A percentile compares a stretch with the other conserved stretches of the same genome.
Conservation (phyloP, 2,329 filamentous ascomycete genomes). For the Myotisia sp. region DNA sequence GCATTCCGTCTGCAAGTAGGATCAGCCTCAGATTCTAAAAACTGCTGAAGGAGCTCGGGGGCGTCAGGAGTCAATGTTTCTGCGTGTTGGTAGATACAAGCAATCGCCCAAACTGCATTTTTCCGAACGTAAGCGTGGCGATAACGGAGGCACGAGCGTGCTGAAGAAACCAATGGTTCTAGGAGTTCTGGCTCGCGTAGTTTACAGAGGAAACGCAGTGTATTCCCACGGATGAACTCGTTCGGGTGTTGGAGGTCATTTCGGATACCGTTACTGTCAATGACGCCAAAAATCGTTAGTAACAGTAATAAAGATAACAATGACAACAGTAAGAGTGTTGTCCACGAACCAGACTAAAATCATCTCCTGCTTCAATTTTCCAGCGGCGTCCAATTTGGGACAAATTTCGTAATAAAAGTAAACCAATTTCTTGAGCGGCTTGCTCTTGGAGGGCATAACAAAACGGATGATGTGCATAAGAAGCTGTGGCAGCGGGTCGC, state of each 20-base stretch:
- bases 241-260: constrained; percentile 96
- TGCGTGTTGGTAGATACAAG: constrained; percentile 82
- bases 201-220: constrained; percentile 94
- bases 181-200: constrained; percentile 89
- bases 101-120: constrained; percentile 89
- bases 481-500: constrained; percentile 84
- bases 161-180: constrained; percentile 85
- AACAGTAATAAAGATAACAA: too few relatives aligned
- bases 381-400: constrained; percentile 78
- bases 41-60: constrained; percentile 75
- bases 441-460: constrained; percentile 97
- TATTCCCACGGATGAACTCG: constrained; percentile 96
- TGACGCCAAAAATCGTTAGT: too few relatives aligned
- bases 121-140: constrained; percentile 96
- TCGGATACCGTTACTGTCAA: constrained; percentile 76
- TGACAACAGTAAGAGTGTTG: constrained; percentile 3
- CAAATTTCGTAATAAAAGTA: constrained; percentile 99
- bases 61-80: constrained; percentile 89
- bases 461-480: constrained; percentile 99
- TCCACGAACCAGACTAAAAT: constrained; percentile 82
- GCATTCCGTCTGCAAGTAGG: constrained; percentile 96
- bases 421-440: constrained; percentile 89
- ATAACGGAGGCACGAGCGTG: constrained; percentile 83
- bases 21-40: constrained; percentile 82
- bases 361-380: constrained; percentile 99